These are phyloP conservation scores for Pleurotus tuber-regium DNA, from an alignment of 768 basidiomycete genomes.

Conservation along the genomic window DNA sequence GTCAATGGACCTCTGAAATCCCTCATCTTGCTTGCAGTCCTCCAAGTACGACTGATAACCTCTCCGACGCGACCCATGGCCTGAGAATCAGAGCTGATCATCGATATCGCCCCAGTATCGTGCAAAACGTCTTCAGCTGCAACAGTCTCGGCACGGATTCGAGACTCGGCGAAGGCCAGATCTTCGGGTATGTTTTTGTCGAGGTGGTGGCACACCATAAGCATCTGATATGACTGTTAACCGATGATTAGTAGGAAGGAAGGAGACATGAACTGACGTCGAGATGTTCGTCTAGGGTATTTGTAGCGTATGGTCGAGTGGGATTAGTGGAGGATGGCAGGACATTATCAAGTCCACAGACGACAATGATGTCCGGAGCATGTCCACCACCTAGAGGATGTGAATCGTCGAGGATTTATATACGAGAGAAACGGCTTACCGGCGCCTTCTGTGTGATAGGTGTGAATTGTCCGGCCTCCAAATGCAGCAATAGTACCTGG, in stretches of 20 bases:
- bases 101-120: slow-evolving; percentile 90
- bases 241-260: background rate
- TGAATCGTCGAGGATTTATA: background rate
- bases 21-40: slow-evolving; percentile 94
- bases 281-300: slow-evolving; percentile 95
- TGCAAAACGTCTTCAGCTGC: slow-evolving; percentile 97
- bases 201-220: slow-evolving; percentile 99
- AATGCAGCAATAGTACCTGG: slow-evolving; percentile 92
- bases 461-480: slow-evolving; percentile 89
- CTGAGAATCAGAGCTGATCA: slow-evolving; percentile 96
- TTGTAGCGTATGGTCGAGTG: slow-evolving; percentile 85
- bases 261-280: slow-evolving; percentile 57
- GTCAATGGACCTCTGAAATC: slow-evolving; percentile 72
- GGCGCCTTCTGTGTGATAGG: slow-evolving; percentile 96
- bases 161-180: slow-evolving; percentile 92
- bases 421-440: slow-evolving; percentile 39
- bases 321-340: slow-evolving; percentile 97
- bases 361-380: slow-evolving; percentile 98
- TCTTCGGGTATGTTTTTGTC: slow-evolving; percentile 92
- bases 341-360: slow-evolving; percentile 86
- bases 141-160: slow-evolving; percentile 94
- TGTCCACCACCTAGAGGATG: slow-evolving; percentile 75
- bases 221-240: slow-evolving; percentile 62
- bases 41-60: slow-evolving; percentile 90
- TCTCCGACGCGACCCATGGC: slow-evolving; percentile 99